phyloP scores from a whole-genome alignment of 1,284 basidiomycete genomes.

The Cryptococcus hybrid region DNA sequence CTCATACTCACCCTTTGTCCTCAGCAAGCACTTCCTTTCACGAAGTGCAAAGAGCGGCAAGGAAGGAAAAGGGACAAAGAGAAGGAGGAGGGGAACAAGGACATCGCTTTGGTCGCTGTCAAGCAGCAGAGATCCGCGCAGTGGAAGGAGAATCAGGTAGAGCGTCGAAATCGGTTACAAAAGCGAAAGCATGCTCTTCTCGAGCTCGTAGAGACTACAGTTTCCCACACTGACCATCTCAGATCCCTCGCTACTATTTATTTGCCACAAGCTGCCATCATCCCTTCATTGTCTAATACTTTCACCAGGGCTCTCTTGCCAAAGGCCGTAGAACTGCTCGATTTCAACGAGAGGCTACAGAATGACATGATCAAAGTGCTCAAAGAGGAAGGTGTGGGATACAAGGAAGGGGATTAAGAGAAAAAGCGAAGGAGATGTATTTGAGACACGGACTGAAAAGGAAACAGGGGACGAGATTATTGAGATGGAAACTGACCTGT shows the following conservation, averaged over 20 bases:
- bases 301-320: neutral
- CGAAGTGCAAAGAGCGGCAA: slow-evolving; percentile 44
- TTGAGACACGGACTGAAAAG: neutral
- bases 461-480: neutral
- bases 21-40: slow-evolving; percentile 50
- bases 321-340: neutral
- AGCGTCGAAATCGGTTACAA: slow-evolving; percentile 22
- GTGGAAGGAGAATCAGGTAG: slow-evolving; percentile 31
- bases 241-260: slow-evolving; percentile 64
- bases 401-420: slow-evolving; percentile 10
- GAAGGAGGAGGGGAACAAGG: slow-evolving; percentile 9
- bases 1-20: slow-evolving; percentile 39
- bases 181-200: slow-evolving; percentile 44
- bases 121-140: slow-evolving; percentile 27
- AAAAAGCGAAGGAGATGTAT: neutral
- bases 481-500: neutral
- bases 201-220: slow-evolving; percentile 82
- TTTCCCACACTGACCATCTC: slow-evolving; percentile 73
- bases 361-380: slow-evolving; percentile 55
- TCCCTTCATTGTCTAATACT: slow-evolving; percentile 40
- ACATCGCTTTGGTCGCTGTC: slow-evolving; percentile 19
- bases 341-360: neutral
- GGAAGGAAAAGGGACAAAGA: slow-evolving; percentile 18
- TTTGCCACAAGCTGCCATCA: slow-evolving; percentile 50
- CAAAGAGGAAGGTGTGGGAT: slow-evolving; percentile 57